Conservation (phyloP, 129 eudicot genomes). For the Sambucus nigra region DNA sequence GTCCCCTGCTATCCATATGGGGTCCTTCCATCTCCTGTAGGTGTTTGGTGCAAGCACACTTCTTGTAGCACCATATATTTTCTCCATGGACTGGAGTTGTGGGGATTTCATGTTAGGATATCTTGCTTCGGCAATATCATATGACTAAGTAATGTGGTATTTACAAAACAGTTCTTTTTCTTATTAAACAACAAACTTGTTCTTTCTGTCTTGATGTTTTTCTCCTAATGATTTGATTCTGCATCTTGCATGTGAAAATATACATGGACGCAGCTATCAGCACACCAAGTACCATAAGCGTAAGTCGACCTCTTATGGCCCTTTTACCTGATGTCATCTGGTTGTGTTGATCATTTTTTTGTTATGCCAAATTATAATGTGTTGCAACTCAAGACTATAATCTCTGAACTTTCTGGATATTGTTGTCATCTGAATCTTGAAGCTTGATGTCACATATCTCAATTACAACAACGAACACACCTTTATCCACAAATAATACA, state of each 20-base stretch:
- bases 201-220: constrained; percentile 14
- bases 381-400: background rate
- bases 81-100: background rate
- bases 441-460: background rate
- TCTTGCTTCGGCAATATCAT: too few relatives aligned
- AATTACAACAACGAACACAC: too few relatives aligned
- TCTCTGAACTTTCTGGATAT: constrained; percentile 1
- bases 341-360: background rate
- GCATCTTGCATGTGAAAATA: constrained; percentile 45
- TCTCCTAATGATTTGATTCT: constrained; percentile 20
- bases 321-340: background rate
- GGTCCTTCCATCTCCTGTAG: too few relatives aligned
- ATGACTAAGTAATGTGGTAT: too few relatives aligned
- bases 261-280: constrained; percentile 69
- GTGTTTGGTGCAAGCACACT: too few relatives aligned
- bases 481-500: too few relatives aligned
- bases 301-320: constrained; percentile 34
- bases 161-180: too few relatives aligned
- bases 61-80: too few relatives aligned
- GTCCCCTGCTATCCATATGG: too few relatives aligned
- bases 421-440: background rate
- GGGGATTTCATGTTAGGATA: too few relatives aligned
- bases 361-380: background rate
- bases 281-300: constrained; percentile 99
- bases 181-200: too few relatives aligned